Evolutionary conservation across 148 eudicot genomes (phyloP), one percentile per base, ranked within the genome.

Genomic region (Vaccinium corymbosum): DNA sequence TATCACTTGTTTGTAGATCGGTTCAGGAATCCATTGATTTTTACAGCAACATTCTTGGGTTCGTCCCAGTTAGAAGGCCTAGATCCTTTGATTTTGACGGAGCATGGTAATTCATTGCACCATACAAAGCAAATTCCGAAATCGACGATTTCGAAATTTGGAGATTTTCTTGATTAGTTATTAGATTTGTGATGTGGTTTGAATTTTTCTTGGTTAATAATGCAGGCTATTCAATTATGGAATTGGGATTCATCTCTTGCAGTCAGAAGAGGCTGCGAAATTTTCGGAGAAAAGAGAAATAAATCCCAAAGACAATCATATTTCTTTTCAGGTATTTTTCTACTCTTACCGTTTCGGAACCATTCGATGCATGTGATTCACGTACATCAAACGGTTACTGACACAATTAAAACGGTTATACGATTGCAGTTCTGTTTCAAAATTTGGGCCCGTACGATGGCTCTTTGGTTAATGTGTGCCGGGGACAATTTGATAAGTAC

Each of bases 291-390:
- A 94, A 83, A 88, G 83, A 0, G 94, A 87, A 80, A 94, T 95
- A 73, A 93, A 94, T 81, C 98, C 98, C 76, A 93, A 95, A 80
- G 95, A 93, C 48, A 94, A 94, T 61, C 98, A 95, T 86, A 95
- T 95, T 83, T 95, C 98, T 16, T 95, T 95, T 73, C 98, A 95
- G 98, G 98, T 95, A 87, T 32, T 0, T 32, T 78, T 8, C 55
- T 71, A 20, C 35, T 32, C 3, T 32, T 32, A 32, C 35, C 35
- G 35, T 32, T 32, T 3, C 35, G 35, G 35, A 32, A 32, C 35
- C 35, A 32, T 32, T 32, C 35, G 35, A 32, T 32, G 35, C 2
- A 32, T 32, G 35, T 32, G 35, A 3, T 32, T 32, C 35, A 32
- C 2, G 2, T 32, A 32, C 35, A 32, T 32, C 35, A 32, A 32